phyloP scores from a whole-genome alignment of 768 basidiomycete genomes.

The Candolleomyces aberdarensis region DNA sequence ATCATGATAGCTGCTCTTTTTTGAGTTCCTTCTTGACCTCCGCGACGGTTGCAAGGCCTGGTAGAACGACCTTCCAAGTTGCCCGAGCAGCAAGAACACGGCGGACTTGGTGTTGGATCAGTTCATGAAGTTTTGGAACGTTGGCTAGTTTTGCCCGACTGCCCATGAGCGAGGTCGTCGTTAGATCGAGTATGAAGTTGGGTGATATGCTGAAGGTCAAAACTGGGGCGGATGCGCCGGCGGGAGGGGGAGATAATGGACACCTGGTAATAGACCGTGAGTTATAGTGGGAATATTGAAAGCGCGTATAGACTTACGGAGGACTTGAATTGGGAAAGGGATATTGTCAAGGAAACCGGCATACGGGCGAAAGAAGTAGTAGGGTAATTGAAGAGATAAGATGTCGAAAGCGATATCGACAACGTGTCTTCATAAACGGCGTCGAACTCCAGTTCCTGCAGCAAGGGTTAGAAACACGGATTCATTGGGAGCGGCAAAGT shows the following conservation, averaged over 20 bases:
- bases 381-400: conserved; percentile 82
- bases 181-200: conserved; percentile 82
- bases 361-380: conserved; percentile 79
- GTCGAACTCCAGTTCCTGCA: conserved; percentile 78
- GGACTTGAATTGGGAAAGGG: conserved; percentile 70
- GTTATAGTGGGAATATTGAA: conserved; percentile 3
- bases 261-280: conserved; percentile 39
- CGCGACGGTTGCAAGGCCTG: conserved; percentile 48
- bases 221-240: conserved; percentile 51
- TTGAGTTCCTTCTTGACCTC: conserved; percentile 33
- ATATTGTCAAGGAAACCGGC: conserved; percentile 78
- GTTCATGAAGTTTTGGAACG: conserved; percentile 94
- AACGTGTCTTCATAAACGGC: conserved; percentile 80
- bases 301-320: conserved; percentile 39
- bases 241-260: conserved; percentile 58
- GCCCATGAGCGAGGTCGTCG: conserved; percentile 89
- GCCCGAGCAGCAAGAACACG: conserved; percentile 55
- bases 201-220: conserved; percentile 76
- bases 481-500: background rate
- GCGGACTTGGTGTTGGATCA: conserved; percentile 84
- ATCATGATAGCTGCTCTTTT: conserved; percentile 21
- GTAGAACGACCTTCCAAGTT: conserved; percentile 66
- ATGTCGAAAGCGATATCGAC: conserved; percentile 80
- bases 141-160: conserved; percentile 97
- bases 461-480: conserved; percentile 9